phyloP scores from a whole-genome alignment of 768 basidiomycete genomes.

The Macrolepiota albuminosa region DNA sequence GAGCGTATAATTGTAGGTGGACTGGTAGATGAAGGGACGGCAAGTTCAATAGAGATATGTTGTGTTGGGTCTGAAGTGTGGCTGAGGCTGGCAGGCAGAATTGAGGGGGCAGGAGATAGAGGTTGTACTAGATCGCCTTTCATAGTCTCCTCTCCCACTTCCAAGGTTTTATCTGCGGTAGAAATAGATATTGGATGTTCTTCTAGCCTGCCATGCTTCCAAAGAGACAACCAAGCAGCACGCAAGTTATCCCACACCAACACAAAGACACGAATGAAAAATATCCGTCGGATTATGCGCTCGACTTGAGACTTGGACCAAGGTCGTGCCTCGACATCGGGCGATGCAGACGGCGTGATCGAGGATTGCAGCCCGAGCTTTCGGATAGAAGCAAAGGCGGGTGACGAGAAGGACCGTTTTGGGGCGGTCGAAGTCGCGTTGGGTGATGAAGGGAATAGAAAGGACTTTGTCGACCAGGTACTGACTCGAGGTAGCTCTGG shows the following conservation, averaged over 20 bases:
- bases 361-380: slow-evolving; percentile 20
- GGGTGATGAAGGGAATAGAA: slow-evolving; percentile 38
- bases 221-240: slow-evolving; percentile 52
- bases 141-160: not conserved
- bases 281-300: slow-evolving; percentile 50
- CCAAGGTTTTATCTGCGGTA: not conserved
- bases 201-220: slow-evolving; percentile 7
- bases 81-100: not conserved
- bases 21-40: slow-evolving; percentile 10
- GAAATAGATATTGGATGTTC: slow-evolving; percentile 6
- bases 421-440: slow-evolving; percentile 26
- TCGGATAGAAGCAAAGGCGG: slow-evolving; percentile 37
- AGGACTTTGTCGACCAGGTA: slow-evolving; percentile 55
- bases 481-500: slow-evolving; percentile 41
- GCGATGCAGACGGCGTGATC: slow-evolving; percentile 19
- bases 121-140: slow-evolving; percentile 1
- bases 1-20: slow-evolving; percentile 9
- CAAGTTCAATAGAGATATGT: slow-evolving; percentile 9
- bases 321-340: slow-evolving; percentile 22
- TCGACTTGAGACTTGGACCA: slow-evolving; percentile 36
- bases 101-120: slow-evolving; percentile 1
- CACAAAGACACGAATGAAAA: slow-evolving; percentile 67
- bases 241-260: slow-evolving; percentile 67
- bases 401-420: slow-evolving; percentile 62
- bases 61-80: slow-evolving; percentile 9